Evolutionary conservation across 352 stramenopile species (phyloP).

Genomic region (Phytophthora multivora): DNA sequence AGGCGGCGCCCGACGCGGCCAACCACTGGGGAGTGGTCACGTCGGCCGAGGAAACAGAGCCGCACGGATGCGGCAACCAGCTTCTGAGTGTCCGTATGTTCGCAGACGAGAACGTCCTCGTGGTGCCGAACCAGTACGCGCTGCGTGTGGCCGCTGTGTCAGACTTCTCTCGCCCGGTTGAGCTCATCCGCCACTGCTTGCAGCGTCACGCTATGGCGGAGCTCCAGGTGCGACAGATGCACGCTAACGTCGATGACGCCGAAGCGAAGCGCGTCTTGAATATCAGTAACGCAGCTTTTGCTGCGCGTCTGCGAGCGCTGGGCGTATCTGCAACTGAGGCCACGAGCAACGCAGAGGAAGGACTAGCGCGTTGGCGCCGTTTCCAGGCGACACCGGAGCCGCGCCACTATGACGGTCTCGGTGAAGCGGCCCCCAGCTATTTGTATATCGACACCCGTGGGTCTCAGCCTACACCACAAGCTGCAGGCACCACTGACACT

Average conservation of each 20-base stretch:
- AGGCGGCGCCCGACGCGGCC: conserved; percentile 35
- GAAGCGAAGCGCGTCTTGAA: conserved; percentile 26
- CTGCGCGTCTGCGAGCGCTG: conserved; percentile 33
- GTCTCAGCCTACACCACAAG: conserved; percentile 12
- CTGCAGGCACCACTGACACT: not conserved
- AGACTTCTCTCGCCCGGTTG: conserved; percentile 43
- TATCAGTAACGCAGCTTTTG: conserved; percentile 31
- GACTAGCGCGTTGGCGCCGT: conserved; percentile 31
- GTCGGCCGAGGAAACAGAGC: conserved; percentile 49
- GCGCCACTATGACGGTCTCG: conserved; percentile 31
- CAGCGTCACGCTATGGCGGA: conserved; percentile 63
- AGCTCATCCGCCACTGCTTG: conserved; percentile 56
- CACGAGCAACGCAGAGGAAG: conserved; percentile 27
- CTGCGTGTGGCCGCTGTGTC: conserved; percentile 44
- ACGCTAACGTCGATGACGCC: conserved; percentile 20
- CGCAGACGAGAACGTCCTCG: conserved; percentile 56
- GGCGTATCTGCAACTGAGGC: conserved; percentile 23
- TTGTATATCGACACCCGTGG: conserved; percentile 61
- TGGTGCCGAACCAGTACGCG: conserved; percentile 62
- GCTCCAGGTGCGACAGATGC: conserved; percentile 41
- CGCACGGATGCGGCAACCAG: conserved; percentile 50
- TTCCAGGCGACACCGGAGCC: conserved; percentile 29
- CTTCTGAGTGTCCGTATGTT: conserved; percentile 64
- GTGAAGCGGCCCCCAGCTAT: conserved; percentile 51
- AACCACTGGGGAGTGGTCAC: conserved; percentile 72